Evolutionary conservation across 495 filamentous ascomycete genomes (phyloP).

Genomic region (Aspergillus biplanus): DNA sequence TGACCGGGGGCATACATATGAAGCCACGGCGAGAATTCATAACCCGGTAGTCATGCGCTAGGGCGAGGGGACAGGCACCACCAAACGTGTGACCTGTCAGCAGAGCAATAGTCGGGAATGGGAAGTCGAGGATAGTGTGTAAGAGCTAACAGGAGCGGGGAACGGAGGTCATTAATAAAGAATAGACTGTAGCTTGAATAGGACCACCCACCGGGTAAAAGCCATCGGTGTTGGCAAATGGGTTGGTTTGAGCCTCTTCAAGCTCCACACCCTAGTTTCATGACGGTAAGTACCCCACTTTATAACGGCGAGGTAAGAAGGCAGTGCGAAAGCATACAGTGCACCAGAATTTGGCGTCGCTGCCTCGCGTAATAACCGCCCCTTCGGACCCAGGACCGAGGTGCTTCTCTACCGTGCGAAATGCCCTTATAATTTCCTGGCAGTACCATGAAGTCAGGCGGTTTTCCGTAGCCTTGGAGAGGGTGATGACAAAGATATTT

Average conservation of each 20-base stretch:
- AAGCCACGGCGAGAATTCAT: slow-evolving; percentile 54
- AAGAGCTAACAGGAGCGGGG: slow-evolving; percentile 31
- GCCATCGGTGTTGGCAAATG: slow-evolving; percentile 51
- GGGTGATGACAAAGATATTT: too few relatives aligned
- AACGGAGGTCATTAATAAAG: background rate
- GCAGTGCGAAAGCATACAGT: too few relatives aligned
- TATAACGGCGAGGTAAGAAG: background rate
- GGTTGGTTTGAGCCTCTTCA: slow-evolving; percentile 48
- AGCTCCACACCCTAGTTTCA: slow-evolving; percentile 44
- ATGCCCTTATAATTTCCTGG: too few relatives aligned
- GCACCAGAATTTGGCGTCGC: too few relatives aligned
- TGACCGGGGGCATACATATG: slow-evolving; percentile 50
- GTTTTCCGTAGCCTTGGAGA: too few relatives aligned
- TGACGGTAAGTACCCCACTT: background rate
- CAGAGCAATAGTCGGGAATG: slow-evolving; percentile 53
- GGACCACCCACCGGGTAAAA: slow-evolving; percentile 41
- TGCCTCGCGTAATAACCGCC: too few relatives aligned
- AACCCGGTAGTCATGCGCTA: slow-evolving; percentile 53
- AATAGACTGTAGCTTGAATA: too few relatives aligned
- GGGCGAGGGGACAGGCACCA: slow-evolving; percentile 47
- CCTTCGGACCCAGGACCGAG: too few relatives aligned
- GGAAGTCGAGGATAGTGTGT: slow-evolving; percentile 52
- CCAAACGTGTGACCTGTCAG: slow-evolving; percentile 56
- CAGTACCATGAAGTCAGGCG: too few relatives aligned
- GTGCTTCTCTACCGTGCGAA: too few relatives aligned